Base-by-base conservation (phyloP, 2,329 filamentous ascomycete genomes). In the Pseudohalonectria lignicola region DNA sequence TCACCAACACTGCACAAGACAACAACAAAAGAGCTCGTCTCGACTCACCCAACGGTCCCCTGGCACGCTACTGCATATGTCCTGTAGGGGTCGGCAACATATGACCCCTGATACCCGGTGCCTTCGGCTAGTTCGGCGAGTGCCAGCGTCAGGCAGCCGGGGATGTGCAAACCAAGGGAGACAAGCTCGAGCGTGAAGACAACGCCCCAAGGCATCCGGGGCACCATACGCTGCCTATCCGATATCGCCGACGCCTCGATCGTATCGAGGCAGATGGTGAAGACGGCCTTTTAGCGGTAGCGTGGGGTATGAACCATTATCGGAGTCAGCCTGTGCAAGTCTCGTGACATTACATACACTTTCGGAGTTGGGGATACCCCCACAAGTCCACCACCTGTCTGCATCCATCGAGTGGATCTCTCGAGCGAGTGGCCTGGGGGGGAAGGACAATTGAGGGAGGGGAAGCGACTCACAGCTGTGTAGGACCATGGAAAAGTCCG, bases 401-500 rank as follows among this genome's bases (percentile, higher is more conserved):
- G n/a, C n/a, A n/a, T n/a, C n/a, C n/a, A n/a, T n/a, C n/a, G n/a
- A n/a, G n/a, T n/a, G n/a, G n/a, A n/a, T n/a, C n/a, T n/a, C n/a
- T n/a, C n/a, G 23, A 26, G 23, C 8, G 23, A 26, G 7, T 26
- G 23, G 13, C 25, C 23, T 8, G 5, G 19, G n/a, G 13, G 13
- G 15, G 4, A 15, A 2, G 8, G 9, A n/a, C n/a, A n/a, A n/a
- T 3, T n/a, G 9, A 16, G 6, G 23, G 31, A 25, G 2, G 18
- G 5, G 12, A 18, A 15, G n/a, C 2, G 17, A 38, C 36, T 2
- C 23, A 38, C 36, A 9, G 36, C 36, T 1, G 29, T 17, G 20
- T 38, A 38, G 12, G 36, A 31, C 36, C 36, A 38, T 15, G 36
- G 20, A 38, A 38, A 38, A 4, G 36, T 38, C 36, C 30, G 29